Percentiles rank a stretch among this genome's conserved stretches.
These are phyloP conservation scores for Herpetomonas tarakana DNA, from an alignment of 208 protist genomes.

Conservation along the genomic window DNA sequence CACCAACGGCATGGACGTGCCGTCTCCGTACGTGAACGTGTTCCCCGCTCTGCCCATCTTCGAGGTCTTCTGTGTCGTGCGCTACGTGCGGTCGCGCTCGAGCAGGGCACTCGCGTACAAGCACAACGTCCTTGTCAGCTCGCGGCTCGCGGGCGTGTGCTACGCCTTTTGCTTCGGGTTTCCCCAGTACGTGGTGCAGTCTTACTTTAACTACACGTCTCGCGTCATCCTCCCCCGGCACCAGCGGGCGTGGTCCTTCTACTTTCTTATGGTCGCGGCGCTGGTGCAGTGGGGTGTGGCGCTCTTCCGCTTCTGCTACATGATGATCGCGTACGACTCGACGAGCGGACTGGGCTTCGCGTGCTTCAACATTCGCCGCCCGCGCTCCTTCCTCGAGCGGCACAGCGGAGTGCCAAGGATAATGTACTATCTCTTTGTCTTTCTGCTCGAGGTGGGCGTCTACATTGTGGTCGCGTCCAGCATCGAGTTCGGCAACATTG, in stretches of 20 bases:
- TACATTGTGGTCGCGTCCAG: slow-evolving; percentile 32
- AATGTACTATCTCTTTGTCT: slow-evolving; percentile 43
- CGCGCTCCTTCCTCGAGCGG: slow-evolving; percentile 22
- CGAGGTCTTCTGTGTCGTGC: slow-evolving; percentile 51
- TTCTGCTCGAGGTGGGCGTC: slow-evolving; percentile 54
- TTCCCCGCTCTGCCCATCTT: slow-evolving; percentile 71
- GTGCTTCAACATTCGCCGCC: slow-evolving; percentile 46
- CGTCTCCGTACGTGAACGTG: slow-evolving; percentile 59
- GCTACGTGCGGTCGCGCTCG: slow-evolving; percentile 29
- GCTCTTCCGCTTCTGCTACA: slow-evolving; percentile 41
- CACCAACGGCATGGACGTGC: slow-evolving; percentile 25
- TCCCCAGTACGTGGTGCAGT: slow-evolving; percentile 67
- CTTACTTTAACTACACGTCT: slow-evolving; percentile 34
- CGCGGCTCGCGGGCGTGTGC: slow-evolving; percentile 44
- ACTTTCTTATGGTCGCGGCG: slow-evolving; percentile 27
- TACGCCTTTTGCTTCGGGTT: slow-evolving; percentile 53
- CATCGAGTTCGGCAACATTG: slow-evolving; percentile 8
- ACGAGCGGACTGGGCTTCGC: slow-evolving; percentile 69
- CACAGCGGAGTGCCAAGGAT: slow-evolving; percentile 34
- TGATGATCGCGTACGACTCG: slow-evolving; percentile 52
- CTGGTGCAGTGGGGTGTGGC: slow-evolving; percentile 38
- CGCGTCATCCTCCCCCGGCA: not conserved
- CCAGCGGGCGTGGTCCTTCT: slow-evolving; percentile 15
- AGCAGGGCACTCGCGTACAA: slow-evolving; percentile 27
- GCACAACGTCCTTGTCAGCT: slow-evolving; percentile 64